These are phyloP conservation scores for Fraxinus americana DNA, from an alignment of 257 asterid species.

Conservation along the genomic window DNA sequence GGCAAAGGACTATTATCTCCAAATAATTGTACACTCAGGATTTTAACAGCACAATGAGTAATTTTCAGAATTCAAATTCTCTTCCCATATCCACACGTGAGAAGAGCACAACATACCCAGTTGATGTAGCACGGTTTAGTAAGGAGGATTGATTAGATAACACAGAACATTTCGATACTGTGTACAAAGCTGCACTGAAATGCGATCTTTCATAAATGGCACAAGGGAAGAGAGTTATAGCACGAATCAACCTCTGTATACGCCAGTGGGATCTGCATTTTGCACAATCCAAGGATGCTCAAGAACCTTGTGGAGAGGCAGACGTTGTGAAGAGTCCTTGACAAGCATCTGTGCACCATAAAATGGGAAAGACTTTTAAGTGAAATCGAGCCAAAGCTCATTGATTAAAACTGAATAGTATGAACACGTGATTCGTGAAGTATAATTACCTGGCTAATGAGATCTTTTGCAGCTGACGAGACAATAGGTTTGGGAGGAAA, in stretches of 20 bases:
- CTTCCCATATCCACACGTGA: no score
- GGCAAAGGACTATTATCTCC: neutral
- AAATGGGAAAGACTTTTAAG: neutral
- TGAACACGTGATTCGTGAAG: neutral
- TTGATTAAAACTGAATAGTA: neutral
- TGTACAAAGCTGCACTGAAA: neutral
- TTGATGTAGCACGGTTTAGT: neutral
- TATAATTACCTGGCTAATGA: conserved; percentile 46
- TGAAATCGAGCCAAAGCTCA: neutral
- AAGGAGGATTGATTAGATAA: neutral
- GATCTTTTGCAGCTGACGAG: conserved; percentile 54
- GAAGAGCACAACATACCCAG: no score
- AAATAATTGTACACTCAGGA: neutral
- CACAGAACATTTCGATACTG: neutral
- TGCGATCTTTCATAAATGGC: neutral
- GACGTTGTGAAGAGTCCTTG: conserved; percentile 43
- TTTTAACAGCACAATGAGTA: neutral
- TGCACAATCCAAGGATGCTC: conserved; percentile 60
- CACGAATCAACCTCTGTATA: conserved; percentile 33
- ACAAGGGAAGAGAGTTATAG: neutral
- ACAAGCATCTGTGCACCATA: conserved; percentile 46
- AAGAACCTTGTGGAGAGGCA: conserved; percentile 46
- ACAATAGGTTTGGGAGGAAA: conserved; percentile 52
- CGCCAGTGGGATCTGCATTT: conserved; percentile 53
- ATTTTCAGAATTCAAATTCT: neutral